Conservation (phyloP, 345 rosid species). For the Pelargonium nanum region DNA sequence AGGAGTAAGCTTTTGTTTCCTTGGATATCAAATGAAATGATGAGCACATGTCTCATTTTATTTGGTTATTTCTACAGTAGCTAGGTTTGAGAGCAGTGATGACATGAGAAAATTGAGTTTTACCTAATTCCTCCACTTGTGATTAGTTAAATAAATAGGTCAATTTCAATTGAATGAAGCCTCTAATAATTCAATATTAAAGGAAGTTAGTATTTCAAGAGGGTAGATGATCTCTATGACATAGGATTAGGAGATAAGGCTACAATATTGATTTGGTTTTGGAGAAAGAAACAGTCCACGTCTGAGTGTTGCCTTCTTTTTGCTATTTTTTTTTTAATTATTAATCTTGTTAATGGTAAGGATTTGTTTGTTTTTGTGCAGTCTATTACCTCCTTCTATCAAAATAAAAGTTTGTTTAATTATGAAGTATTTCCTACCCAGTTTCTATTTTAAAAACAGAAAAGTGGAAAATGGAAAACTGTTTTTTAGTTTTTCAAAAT, state of each 20-base stretch:
- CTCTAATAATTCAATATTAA: conserved; percentile 6
- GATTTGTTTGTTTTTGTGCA: no score
- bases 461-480: no score
- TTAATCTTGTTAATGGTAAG: no score
- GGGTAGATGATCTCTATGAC: conserved; percentile 6
- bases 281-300: no score
- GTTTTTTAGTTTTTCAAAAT: no score
- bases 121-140: conserved; percentile 33
- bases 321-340: no score
- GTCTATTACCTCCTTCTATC: no score
- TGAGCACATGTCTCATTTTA: neutral
- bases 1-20: conserved; percentile 1
- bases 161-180: conserved; percentile 6
- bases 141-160: conserved; percentile 7
- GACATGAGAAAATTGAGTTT: conserved; percentile 11
- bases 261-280: neutral
- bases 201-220: conserved; percentile 2
- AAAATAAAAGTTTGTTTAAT: no score
- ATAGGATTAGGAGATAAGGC: neutral
- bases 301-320: no score
- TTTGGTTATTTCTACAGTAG: neutral
- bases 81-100: neutral
- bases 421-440: no score
- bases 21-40: conserved; percentile 3
- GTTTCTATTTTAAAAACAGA: no score